Evolutionary conservation across 192 early-diverging fungal genomes (phyloP).

Genomic region (Oehlia diaphana): DNA sequence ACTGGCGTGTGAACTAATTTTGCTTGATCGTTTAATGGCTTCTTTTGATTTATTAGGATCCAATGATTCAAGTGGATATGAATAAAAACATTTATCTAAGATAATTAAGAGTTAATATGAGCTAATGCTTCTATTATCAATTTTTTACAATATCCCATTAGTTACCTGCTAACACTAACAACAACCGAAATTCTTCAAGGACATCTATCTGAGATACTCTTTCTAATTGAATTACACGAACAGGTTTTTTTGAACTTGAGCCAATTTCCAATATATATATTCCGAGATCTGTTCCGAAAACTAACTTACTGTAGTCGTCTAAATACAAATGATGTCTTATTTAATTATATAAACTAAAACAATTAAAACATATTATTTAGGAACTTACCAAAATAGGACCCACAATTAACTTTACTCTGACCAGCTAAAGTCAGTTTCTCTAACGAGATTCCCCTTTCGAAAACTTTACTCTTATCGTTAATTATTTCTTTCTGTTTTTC

Average conservation of each 20-base stretch:
- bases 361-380: background rate
- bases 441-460: constrained; percentile 57
- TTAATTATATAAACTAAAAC: background rate
- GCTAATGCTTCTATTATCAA: constrained; percentile 69
- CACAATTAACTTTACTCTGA: constrained; percentile 60
- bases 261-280: constrained; percentile 70
- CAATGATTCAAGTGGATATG: constrained; percentile 75
- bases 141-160: constrained; percentile 36
- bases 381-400: constrained; percentile 48
- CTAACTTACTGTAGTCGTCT: constrained; percentile 63
- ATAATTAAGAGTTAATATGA: constrained; percentile 45
- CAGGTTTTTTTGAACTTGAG: constrained; percentile 49
- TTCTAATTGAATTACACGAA: constrained; percentile 65
- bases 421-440: constrained; percentile 41
- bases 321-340: constrained; percentile 11
- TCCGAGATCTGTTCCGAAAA: constrained; percentile 85
- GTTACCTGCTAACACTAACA: constrained; percentile 80
- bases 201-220: constrained; percentile 87
- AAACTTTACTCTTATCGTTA: constrained; percentile 41
- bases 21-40: constrained; percentile 45
- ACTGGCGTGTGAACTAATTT: constrained; percentile 52
- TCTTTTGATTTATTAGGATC: constrained; percentile 63
- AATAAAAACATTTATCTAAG: constrained; percentile 71
- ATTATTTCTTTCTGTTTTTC: constrained; percentile 55
- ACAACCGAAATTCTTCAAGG: constrained; percentile 72